Evolutionary conservation across 768 basidiomycete genomes (phyloP), one percentile per base, ranked within the genome.

Genomic region (Tylopilus vinaceipallidus): DNA sequence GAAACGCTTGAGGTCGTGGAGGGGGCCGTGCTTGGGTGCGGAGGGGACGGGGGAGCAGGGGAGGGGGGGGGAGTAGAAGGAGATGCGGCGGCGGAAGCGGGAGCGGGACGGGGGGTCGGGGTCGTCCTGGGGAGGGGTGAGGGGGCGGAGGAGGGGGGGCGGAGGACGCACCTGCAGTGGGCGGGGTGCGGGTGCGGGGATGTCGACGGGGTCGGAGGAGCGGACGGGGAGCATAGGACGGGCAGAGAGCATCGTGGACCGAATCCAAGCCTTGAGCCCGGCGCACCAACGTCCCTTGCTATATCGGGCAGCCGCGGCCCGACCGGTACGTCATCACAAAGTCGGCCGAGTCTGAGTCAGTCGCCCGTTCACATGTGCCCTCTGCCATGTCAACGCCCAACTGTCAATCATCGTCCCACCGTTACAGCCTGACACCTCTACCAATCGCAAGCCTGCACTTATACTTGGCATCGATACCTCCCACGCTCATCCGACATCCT

Each of bases 1-100:
- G 74, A 98, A 97, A 24, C 94, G 88, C 66, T 92, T 92, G 62
- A 98, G 83, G 69, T 98, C 95, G 71, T 89, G 84, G 43, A 98
- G 79, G 3, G 92, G 88, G 0, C 91, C 87, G 53, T 78, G 78
- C 49, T 77, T 74, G 4, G 47, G 45, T 1, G 30, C 1, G 29
- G 54, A 33, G 57, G 57, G 38, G 62, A 50, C 54, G 48, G 45
- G 36, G 35, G 56, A 13, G 40, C 38, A 14, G 19, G 43, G 22
- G 19, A 52, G 46, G 27, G 45, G 52, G 42, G 56, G 54, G 55
- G 47, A n/a, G 35, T 63, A 61, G 47, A 69, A 60, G 19, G 75
- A 67, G 45, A 57, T 47, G 45, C 50, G 56, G 12, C 62, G 54
- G 1, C 60, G 57, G 30, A 73, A 63, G 29, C 61, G 56, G 19